A percentile compares a stretch with the other conserved stretches of the same genome.
These are phyloP conservation scores for Trichoderma sp. DNA, from an alignment of 2,329 filamentous ascomycete genomes.

Conservation along the genomic window DNA sequence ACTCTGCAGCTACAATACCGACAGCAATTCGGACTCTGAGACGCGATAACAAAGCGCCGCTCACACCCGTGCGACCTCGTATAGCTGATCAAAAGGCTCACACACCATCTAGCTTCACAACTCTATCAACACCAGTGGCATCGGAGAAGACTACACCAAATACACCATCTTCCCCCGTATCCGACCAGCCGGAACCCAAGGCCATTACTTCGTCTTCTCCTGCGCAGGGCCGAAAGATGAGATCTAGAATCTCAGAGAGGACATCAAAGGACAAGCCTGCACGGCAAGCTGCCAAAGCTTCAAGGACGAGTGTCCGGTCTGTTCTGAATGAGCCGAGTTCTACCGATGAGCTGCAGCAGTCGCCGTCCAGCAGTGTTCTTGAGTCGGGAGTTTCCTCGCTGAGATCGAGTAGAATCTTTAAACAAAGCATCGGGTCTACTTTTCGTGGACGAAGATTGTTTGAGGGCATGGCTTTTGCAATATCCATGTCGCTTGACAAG, in stretches of 20 bases:
- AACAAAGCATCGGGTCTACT: constrained; percentile 34
- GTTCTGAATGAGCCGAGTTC: constrained; percentile 45
- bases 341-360: constrained; percentile 51
- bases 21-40: constrained; percentile 21
- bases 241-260: constrained; percentile 27
- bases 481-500: constrained; percentile 64
- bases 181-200: constrained; percentile 29
- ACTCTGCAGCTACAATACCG: background rate
- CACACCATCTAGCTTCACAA: constrained; percentile 45
- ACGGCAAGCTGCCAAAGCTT: constrained; percentile 30
- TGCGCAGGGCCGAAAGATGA: constrained; percentile 27
- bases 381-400: constrained; percentile 41
- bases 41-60: constrained; percentile 28
- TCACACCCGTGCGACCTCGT: constrained; percentile 31
- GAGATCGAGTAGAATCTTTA: constrained; percentile 34
- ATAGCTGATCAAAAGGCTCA: constrained; percentile 21
- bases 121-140: constrained; percentile 44
- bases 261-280: constrained; percentile 35
- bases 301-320: constrained; percentile 31
- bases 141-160: constrained; percentile 42
- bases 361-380: constrained; percentile 41
- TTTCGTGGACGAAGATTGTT: constrained; percentile 56
- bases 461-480: constrained; percentile 80
- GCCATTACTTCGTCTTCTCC: constrained; percentile 34
- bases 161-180: constrained; percentile 38